Evolutionary conservation across 306 rosid genomes (phyloP).

Genomic region (Prunus padus): DNA sequence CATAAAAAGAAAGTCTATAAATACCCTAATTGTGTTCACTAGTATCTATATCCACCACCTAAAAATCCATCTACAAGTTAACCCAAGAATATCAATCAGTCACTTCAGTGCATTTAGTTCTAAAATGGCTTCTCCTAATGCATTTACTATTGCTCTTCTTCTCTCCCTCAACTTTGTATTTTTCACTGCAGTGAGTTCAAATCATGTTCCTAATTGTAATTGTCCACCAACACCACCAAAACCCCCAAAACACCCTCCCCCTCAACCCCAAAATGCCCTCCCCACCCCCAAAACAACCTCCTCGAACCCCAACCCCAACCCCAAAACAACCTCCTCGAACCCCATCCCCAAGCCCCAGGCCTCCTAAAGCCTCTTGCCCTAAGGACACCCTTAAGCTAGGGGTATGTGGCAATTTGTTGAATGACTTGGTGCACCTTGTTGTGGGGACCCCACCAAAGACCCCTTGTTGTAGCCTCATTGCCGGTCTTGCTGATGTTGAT

Average conservation of each 20-base stretch:
- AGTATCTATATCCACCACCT: neutral
- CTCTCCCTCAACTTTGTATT: conserved; percentile 27
- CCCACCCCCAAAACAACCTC: neutral
- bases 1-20: conserved; percentile 6
- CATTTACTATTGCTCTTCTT: conserved; percentile 23
- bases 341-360: conserved; percentile 1
- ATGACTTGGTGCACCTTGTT: conserved; percentile 26
- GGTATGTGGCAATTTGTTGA: conserved; percentile 48
- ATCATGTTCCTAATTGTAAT: neutral
- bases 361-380: conserved; percentile 34
- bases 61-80: neutral
- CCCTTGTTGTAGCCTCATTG: conserved; percentile 51
- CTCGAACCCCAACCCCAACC: neutral
- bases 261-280: neutral
- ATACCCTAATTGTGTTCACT: neutral
- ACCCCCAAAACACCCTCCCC: neutral
- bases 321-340: neutral
- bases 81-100: neutral
- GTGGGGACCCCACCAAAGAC: conserved; percentile 42
- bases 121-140: conserved; percentile 27
- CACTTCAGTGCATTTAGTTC: neutral
- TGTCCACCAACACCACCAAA: conserved; percentile 20
- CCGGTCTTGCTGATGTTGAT: conserved; percentile 44
- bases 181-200: conserved; percentile 26
- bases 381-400: conserved; percentile 45